Conservation (phyloP, 208 protist species). For the Blastocrithidia nonstop region DNA sequence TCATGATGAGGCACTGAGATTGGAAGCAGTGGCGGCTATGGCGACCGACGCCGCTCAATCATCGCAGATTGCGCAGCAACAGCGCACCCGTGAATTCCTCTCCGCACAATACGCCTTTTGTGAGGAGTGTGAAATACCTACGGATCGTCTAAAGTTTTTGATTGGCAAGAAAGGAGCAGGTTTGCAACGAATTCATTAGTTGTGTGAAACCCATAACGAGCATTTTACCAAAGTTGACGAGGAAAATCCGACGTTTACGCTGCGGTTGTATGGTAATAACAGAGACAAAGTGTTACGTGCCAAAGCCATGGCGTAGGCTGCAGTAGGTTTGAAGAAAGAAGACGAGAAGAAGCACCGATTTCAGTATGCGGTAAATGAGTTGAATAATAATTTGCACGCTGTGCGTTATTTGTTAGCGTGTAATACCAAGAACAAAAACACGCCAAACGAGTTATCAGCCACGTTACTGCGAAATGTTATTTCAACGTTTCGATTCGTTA, state of each 20-base stretch:
- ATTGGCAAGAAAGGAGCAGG: conserved; percentile 36
- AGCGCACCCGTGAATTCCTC: conserved; percentile 12
- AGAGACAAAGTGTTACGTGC: conserved; percentile 36
- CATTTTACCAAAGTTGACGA: conserved; percentile 40
- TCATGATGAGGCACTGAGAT: conserved; percentile 29
- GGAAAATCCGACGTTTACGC: conserved; percentile 31
- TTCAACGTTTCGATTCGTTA: conserved; percentile 67
- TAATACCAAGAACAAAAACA: conserved; percentile 68
- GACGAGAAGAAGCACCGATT: conserved; percentile 63
- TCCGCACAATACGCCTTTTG: conserved; percentile 17
- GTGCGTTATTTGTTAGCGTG: conserved; percentile 46
- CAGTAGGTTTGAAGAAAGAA: conserved; percentile 40
- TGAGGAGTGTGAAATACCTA: conserved; percentile 42
- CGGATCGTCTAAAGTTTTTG: conserved; percentile 63
- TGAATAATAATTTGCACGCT: conserved; percentile 54
- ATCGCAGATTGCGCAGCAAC: conserved; percentile 2
- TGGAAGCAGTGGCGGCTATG: conserved; percentile 8
- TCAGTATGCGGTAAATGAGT: conserved; percentile 72
- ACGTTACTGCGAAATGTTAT: conserved; percentile 50
- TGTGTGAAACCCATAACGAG: conserved; percentile 60
- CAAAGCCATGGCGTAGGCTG: conserved; percentile 37
- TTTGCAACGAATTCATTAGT: conserved; percentile 47
- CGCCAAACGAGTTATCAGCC: conserved; percentile 49
- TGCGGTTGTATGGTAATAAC: conserved; percentile 45
- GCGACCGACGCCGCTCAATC: not conserved